Evolutionary conservation across 495 filamentous ascomycete genomes (phyloP).

Genomic region (Mytilinidion resinicola): DNA sequence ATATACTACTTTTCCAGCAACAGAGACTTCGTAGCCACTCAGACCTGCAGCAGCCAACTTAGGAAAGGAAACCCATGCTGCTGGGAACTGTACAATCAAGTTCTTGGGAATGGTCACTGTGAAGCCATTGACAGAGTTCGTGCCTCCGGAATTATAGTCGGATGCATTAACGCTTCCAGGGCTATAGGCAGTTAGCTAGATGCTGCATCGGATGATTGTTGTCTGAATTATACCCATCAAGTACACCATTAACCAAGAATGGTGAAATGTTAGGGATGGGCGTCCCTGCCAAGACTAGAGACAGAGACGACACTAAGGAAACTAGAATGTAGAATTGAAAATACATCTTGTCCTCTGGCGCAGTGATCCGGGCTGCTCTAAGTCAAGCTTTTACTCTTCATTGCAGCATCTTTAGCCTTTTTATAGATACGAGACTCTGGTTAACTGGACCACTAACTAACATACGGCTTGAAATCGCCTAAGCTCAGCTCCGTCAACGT

Average conservation of each 20-base stretch:
- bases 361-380: too few species aligned
- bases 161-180: not conserved
- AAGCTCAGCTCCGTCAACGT: too few species aligned
- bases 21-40: conserved; percentile 33
- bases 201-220: not conserved
- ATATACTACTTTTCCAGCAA: conserved; percentile 32
- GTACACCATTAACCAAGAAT: conserved; percentile 12
- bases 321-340: not conserved
- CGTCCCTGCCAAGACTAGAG: conserved; percentile 6
- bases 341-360: too few species aligned
- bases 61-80: conserved; percentile 36
- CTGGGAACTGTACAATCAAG: conserved; percentile 39
- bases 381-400: too few species aligned
- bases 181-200: conserved; percentile 1
- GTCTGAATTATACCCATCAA: conserved; percentile 7
- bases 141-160: conserved; percentile 38
- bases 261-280: conserved; percentile 16
- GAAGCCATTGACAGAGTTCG: conserved; percentile 37
- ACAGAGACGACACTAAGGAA: conserved; percentile 4
- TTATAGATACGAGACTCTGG: too few species aligned
- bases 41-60: conserved; percentile 31
- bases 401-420: too few species aligned
- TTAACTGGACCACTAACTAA: too few species aligned
- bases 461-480: too few species aligned
- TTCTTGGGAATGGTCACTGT: conserved; percentile 40